Base-by-base conservation (phyloP, 768 basidiomycete genomes). In the Ramaria sp. region DNA sequence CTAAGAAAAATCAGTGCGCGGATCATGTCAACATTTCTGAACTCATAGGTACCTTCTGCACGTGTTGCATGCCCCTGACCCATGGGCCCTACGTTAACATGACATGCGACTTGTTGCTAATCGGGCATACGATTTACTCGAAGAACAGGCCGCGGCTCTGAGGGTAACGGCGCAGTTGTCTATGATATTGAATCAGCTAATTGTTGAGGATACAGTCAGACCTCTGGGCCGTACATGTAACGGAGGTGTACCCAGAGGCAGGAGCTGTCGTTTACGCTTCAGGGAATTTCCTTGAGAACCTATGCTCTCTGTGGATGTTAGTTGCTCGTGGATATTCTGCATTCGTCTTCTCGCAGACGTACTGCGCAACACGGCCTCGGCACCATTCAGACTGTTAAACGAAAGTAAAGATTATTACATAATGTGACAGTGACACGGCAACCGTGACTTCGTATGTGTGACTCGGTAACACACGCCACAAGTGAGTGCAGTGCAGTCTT, bases 81-180 rank as follows among this genome's bases (percentile, higher is more conserved):
- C 17, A n/a, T 43, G 10, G 30, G 31, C 34, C 15, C 11, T 10
- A 37, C 5, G 27, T 47, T 38, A 22, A 15, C n/a, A 46, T 4
- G 7, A 24, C 17, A 38, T n/a, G n/a, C 9, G 43, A 15, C 27
- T 27, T 24, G 2, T 49, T 12, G 9, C 42, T 38, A 13, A 34
- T 30, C 1, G 20, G 7, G 15, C 37, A 27, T 45, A 34, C 42
- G 33, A 24, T 57, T 57, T 19, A 38, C 55, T 57, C 34, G 31
- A 13, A 57, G 55, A 33, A 22, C 4, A n/a, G 55, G 19, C 15
- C 55, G 55, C 15, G 27, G 55, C 17, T 57, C 55, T 34, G 55
- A 19, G 41, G 11, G 3, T 12, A 22, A 42, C 31, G 19, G 20
- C 34, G 27, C n/a, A 46, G 54, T 12, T 19, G 20, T 10, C 30